Percentiles rank a stretch among this genome's conserved stretches.
phyloP scores from a whole-genome alignment of 805 yeast genomes.

The Ogataea zsoltii region DNA sequence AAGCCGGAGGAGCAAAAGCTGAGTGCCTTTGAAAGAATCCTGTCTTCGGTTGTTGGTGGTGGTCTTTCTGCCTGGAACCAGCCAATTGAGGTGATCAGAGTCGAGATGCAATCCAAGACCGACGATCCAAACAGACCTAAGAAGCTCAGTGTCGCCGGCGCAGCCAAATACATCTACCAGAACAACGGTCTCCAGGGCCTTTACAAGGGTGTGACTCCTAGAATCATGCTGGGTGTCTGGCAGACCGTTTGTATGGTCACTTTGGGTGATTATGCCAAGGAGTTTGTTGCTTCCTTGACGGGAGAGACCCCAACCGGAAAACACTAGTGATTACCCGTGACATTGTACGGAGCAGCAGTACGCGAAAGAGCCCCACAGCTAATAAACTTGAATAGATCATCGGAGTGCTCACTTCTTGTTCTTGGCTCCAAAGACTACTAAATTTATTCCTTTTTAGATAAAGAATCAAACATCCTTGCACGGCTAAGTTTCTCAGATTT shows the following conservation, averaged over 20 bases:
- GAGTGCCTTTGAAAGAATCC: constrained; percentile 75
- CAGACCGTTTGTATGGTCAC: constrained; percentile 99
- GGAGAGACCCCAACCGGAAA: constrained; percentile 52
- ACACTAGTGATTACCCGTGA: too few relatives aligned
- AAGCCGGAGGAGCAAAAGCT: constrained; percentile 57
- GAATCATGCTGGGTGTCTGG: constrained; percentile 96
- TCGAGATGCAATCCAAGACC: constrained; percentile 97
- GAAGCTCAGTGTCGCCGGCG: constrained; percentile 73
- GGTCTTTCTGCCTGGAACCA: constrained; percentile 98
- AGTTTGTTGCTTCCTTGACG: constrained; percentile 60
- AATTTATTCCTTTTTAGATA: not conserved
- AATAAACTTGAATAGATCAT: too few relatives aligned
- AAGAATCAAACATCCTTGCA: not conserved
- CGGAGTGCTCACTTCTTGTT: too few relatives aligned
- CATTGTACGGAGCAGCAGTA: too few relatives aligned
- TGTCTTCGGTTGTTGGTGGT: constrained; percentile 91
- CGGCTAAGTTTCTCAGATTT: too few relatives aligned
- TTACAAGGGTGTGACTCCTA: constrained; percentile 95
- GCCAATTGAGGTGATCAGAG: constrained; percentile 96
- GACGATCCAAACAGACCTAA: constrained; percentile 93
- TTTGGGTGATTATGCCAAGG: constrained; percentile 90
- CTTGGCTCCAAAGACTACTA: too few relatives aligned
- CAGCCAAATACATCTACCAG: constrained; percentile 79
- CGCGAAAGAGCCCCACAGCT: too few relatives aligned
- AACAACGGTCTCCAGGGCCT: constrained; percentile 87